A percentile compares a stretch with the other conserved stretches of the same genome.
Evolutionary conservation across 1,139 yeast genomes (phyloP).

Genomic region (Kodamaea arcana): DNA sequence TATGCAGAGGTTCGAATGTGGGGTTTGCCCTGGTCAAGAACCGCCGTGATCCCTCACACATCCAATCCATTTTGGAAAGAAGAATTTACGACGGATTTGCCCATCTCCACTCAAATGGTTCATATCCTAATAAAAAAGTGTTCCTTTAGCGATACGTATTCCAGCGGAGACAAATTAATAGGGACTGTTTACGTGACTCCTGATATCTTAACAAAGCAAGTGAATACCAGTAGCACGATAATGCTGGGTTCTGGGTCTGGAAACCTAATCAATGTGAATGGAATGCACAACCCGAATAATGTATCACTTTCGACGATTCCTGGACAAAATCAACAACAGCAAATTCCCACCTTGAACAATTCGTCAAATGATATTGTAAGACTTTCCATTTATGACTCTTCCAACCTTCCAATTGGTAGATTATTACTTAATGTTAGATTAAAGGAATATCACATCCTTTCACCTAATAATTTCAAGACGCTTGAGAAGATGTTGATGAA

Average conservation of each 20-base stretch:
- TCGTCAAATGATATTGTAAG: slow-evolving; percentile 35
- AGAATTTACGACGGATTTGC: slow-evolving; percentile 52
- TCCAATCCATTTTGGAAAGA: slow-evolving; percentile 72
- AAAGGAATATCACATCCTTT: slow-evolving; percentile 56
- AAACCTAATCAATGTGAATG: slow-evolving; percentile 21
- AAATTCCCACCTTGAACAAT: slow-evolving; percentile 4
- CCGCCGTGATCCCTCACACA: slow-evolving; percentile 52
- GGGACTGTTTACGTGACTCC: slow-evolving; percentile 59
- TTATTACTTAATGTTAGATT: slow-evolving; percentile 52
- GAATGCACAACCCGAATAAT: slow-evolving; percentile 11
- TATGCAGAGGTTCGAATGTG: slow-evolving; percentile 65
- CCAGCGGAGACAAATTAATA: slow-evolving; percentile 33
- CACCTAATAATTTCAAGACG: slow-evolving; percentile 53
- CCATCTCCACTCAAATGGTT: slow-evolving; percentile 52
- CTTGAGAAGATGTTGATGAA: slow-evolving; percentile 56
- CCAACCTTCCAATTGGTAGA: slow-evolving; percentile 52
- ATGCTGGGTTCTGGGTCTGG: slow-evolving; percentile 30
- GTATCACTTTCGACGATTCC: slow-evolving; percentile 9
- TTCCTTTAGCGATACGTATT: slow-evolving; percentile 20
- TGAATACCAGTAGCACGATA: slow-evolving; percentile 34
- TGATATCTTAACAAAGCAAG: slow-evolving; percentile 42
- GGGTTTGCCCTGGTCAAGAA: slow-evolving; percentile 67
- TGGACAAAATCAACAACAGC: not conserved
- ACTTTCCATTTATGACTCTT: slow-evolving; percentile 38
- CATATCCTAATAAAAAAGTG: slow-evolving; percentile 48